Conservation (phyloP, 2,329 filamentous ascomycete genomes). For the Penicillium sp. region DNA sequence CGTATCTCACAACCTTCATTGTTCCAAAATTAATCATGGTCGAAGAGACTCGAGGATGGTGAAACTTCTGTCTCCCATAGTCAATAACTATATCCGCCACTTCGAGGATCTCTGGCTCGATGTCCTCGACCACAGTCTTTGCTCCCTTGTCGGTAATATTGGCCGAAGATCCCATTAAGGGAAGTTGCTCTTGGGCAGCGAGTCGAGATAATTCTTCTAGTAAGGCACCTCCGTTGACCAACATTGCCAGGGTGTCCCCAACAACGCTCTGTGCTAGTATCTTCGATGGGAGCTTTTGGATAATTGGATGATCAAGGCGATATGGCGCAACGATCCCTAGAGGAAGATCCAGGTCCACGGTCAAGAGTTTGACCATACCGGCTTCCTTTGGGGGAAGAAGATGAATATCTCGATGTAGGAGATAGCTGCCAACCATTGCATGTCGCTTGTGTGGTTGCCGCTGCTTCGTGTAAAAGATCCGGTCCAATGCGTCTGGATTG, state of each 20-base stretch:
- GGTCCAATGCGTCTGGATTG: slow-evolving; percentile 19
- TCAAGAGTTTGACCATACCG: slow-evolving; percentile 21
- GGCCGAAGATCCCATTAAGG: slow-evolving; percentile 31
- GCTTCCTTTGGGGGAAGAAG: slow-evolving; percentile 12
- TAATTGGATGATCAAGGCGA: slow-evolving; percentile 21
- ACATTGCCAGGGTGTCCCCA: slow-evolving; percentile 27
- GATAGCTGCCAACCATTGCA: slow-evolving; percentile 28
- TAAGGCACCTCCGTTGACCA: slow-evolving; percentile 28
- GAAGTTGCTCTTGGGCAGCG: slow-evolving; percentile 17
- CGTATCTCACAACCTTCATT: slow-evolving; percentile 26
- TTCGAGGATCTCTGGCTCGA: slow-evolving; percentile 27
- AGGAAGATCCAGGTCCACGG: slow-evolving; percentile 26
- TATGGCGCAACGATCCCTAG: slow-evolving; percentile 27
- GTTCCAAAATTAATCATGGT: slow-evolving; percentile 31
- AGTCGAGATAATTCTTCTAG: slow-evolving; percentile 27
- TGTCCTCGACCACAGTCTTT: slow-evolving; percentile 29
- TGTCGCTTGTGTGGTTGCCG: slow-evolving; percentile 26
- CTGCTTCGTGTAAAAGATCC: slow-evolving; percentile 20
- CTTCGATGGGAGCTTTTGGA: slow-evolving; percentile 16
- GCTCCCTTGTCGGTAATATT: slow-evolving; percentile 32
- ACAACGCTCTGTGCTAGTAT: slow-evolving; percentile 16
- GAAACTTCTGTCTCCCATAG: slow-evolving; percentile 29
- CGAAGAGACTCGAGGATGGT: slow-evolving; percentile 24
- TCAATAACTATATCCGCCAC: slow-evolving; percentile 33
- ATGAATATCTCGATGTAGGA: slow-evolving; percentile 25